Percentiles rank a stretch among this genome's conserved stretches.
phyloP scores from a whole-genome alignment of 306 rosid species.

The Cercis canadensis region DNA sequence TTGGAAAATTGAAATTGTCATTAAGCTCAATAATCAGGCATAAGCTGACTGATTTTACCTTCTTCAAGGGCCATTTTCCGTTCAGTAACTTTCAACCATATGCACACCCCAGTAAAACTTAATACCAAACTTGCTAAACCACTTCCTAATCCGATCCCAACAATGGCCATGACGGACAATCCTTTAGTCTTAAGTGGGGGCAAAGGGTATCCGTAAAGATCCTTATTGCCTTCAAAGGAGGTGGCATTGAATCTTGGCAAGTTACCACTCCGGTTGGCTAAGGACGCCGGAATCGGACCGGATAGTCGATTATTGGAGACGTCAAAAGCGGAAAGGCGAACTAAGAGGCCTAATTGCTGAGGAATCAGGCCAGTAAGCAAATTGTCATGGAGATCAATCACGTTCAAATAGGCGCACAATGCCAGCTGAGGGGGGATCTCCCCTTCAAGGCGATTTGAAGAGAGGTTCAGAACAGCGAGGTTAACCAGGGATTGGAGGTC shows the following conservation, averaged over 20 bases:
- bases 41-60: constrained; percentile 78
- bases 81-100: constrained; percentile 88
- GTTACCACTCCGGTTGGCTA: constrained; percentile 69
- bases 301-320: constrained; percentile 79
- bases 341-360: constrained; percentile 81
- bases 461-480: constrained; percentile 87
- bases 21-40: constrained; percentile 82
- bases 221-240: constrained; percentile 82
- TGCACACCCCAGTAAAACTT: constrained; percentile 89
- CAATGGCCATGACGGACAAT: constrained; percentile 83
- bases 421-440: constrained; percentile 87
- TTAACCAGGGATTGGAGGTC: constrained; percentile 81
- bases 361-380: constrained; percentile 80
- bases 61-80: constrained; percentile 77
- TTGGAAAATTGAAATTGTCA: constrained; percentile 37
- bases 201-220: constrained; percentile 90
- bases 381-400: constrained; percentile 85
- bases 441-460: constrained; percentile 68
- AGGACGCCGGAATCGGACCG: constrained; percentile 75
- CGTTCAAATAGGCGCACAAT: constrained; percentile 89
- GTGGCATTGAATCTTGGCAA: constrained; percentile 75
- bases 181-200: constrained; percentile 67
- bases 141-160: constrained; percentile 94
- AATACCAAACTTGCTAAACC: constrained; percentile 84
- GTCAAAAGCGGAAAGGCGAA: constrained; percentile 80